Conservation (phyloP, 495 filamentous ascomycete species). For the Xylaria palmicola region DNA sequence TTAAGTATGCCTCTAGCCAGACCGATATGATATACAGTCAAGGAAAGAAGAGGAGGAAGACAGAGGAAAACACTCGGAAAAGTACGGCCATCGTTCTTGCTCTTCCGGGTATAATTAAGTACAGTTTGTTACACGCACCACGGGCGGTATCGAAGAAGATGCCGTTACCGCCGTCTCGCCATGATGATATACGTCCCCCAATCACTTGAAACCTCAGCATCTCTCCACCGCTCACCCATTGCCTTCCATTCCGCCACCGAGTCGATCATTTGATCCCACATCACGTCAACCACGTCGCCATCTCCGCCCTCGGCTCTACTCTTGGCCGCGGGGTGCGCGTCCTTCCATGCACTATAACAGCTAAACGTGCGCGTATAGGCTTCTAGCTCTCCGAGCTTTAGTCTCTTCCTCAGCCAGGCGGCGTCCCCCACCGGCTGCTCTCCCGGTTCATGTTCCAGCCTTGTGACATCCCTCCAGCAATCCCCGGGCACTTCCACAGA, state of each 20-base stretch:
- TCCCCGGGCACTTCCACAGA: slow-evolving; percentile 47
- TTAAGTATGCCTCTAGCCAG: too few species aligned
- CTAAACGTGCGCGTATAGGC: slow-evolving; percentile 58
- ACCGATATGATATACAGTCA: too few species aligned
- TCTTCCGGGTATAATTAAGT: too few species aligned
- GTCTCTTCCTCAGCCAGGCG: slow-evolving; percentile 49
- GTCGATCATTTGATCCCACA: slow-evolving; percentile 54
- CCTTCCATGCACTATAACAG: slow-evolving; percentile 54
- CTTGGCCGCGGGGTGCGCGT: slow-evolving; percentile 44
- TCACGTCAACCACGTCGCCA: slow-evolving; percentile 54
- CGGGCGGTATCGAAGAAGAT: not conserved
- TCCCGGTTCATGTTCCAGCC: slow-evolving; percentile 59
- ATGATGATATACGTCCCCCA: slow-evolving; percentile 58
- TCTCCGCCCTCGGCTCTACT: slow-evolving; percentile 47
- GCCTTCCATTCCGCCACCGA: slow-evolving; percentile 50
- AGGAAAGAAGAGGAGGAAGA: too few species aligned
- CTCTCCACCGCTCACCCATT: slow-evolving; percentile 45
- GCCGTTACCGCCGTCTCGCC: slow-evolving; percentile 43
- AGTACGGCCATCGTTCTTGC: too few species aligned
- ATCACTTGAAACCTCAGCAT: slow-evolving; percentile 49
- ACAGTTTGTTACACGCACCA: not conserved
- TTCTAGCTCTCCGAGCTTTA: slow-evolving; percentile 56
- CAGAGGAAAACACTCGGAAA: too few species aligned
- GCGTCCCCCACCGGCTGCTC: slow-evolving; percentile 38
- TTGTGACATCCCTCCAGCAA: slow-evolving; percentile 51